Conservation (phyloP, 1,139 yeast genomes). For the Saccharomyces hybrid region DNA sequence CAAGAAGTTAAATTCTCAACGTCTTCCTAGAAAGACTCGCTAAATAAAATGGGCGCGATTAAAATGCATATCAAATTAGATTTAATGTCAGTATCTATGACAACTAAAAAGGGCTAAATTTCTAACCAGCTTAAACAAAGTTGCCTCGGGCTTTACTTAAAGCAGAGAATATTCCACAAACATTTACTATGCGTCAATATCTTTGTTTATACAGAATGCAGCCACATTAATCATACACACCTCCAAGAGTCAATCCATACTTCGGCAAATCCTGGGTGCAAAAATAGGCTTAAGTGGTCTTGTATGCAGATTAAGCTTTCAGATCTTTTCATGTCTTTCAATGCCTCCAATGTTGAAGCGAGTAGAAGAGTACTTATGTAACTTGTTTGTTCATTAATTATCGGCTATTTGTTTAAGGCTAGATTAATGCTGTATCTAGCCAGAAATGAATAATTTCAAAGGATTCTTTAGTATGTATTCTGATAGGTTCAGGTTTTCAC, state of each 20-base stretch:
- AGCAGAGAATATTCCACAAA: not conserved
- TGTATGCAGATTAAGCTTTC: not conserved
- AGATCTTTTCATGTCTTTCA: not conserved
- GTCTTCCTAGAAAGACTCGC: not conserved
- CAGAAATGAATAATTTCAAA: not conserved
- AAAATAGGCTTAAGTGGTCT: not conserved
- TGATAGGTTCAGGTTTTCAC: not conserved
- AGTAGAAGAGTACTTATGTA: not conserved
- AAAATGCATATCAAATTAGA: not conserved
- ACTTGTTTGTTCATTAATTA: not conserved
- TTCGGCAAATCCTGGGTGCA: not conserved
- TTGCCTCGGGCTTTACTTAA: not conserved
- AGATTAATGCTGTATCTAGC: not conserved
- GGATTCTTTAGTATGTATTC: not conserved
- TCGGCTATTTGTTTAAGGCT: not conserved
- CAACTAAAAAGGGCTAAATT: not conserved
- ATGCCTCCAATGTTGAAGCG: not conserved
- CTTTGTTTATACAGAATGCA: not conserved
- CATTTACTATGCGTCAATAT: not conserved
- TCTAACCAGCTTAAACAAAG: not conserved
- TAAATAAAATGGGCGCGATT: not conserved
- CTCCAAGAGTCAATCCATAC: not conserved
- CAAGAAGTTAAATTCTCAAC: not conserved
- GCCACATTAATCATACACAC: not conserved
- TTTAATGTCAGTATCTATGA: not conserved